Percentiles rank a stretch among this genome's conserved stretches.
phyloP scores from a whole-genome alignment of 768 basidiomycete genomes.

The Baorangia bicolor region DNA sequence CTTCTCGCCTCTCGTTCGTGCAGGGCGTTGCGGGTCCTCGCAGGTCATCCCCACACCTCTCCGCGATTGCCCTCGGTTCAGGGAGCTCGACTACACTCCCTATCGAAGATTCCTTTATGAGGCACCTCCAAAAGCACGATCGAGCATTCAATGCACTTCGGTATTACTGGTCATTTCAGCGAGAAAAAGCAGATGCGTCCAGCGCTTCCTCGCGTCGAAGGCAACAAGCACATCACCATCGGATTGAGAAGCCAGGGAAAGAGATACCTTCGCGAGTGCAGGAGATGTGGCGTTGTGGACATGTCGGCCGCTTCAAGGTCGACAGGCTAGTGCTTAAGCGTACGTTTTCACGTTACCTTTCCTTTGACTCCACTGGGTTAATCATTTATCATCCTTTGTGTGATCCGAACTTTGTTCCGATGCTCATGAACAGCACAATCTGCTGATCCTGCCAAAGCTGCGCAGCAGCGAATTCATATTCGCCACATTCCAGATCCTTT shows the following conservation, averaged over 20 bases:
- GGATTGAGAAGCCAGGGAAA: constrained; percentile 14
- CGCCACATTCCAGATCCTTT: constrained; percentile 53
- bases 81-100: constrained; percentile 37
- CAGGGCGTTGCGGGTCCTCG: not conserved
- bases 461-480: constrained; percentile 68
- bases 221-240: constrained; percentile 15
- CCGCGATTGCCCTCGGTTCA: constrained; percentile 16
- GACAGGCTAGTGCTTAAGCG: constrained; percentile 40
- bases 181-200: constrained; percentile 45
- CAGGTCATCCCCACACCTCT: constrained; percentile 30
- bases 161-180: constrained; percentile 58
- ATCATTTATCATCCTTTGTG: not conserved
- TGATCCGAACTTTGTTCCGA: not conserved
- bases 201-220: constrained; percentile 26
- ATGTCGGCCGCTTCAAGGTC: constrained; percentile 65
- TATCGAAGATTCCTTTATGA: constrained; percentile 41
- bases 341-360: constrained; percentile 30
- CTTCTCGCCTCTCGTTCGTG: constrained; percentile 23
- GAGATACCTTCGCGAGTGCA: constrained; percentile 33
- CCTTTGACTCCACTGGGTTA: constrained; percentile 4
- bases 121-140: constrained; percentile 38
- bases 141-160: constrained; percentile 43
- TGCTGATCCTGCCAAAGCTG: constrained; percentile 53
- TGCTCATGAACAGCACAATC: constrained; percentile 30
- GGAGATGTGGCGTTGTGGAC: constrained; percentile 67